phyloP scores from a whole-genome alignment of 1,284 basidiomycete genomes.

The Ustilago tritici region DNA sequence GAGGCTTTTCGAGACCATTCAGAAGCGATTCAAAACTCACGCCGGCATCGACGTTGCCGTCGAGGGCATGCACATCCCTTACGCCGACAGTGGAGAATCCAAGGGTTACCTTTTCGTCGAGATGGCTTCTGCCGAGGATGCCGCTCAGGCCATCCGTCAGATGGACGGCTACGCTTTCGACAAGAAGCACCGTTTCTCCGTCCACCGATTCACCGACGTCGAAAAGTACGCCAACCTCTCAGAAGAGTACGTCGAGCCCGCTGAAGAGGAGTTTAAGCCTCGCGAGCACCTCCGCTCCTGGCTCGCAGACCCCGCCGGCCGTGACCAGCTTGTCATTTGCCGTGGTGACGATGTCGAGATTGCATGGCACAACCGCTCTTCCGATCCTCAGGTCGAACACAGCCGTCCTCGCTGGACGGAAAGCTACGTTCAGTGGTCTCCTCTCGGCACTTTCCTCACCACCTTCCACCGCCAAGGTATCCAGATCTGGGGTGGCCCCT shows the following conservation, averaged over 20 bases:
- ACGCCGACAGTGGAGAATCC: constrained; percentile 67
- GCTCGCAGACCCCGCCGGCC: constrained; percentile 89
- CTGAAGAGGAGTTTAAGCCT: constrained; percentile 82
- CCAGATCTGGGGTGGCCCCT: constrained; percentile 91
- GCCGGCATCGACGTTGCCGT: constrained; percentile 68
- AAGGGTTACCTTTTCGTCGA: constrained; percentile 85
- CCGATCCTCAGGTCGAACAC: constrained; percentile 84
- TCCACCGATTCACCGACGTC: constrained; percentile 93
- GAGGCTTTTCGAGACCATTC: constrained; percentile 70
- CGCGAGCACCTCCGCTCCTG: constrained; percentile 96
- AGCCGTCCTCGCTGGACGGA: constrained; percentile 88
- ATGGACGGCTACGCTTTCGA: constrained; percentile 92
- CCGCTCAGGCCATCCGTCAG: constrained; percentile 80
- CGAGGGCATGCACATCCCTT: constrained; percentile 70
- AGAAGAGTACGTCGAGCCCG: constrained; percentile 85
- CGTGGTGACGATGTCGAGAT: constrained; percentile 91
- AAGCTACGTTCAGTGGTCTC: constrained; percentile 97
- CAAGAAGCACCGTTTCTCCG: constrained; percentile 87
- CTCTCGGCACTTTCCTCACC: constrained; percentile 90
- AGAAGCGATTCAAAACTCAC: constrained; percentile 70
- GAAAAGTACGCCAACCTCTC: constrained; percentile 85
- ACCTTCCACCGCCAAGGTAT: constrained; percentile 96
- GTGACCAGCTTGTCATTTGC: constrained; percentile 96
- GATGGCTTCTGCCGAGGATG: constrained; percentile 83
- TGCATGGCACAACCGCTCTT: constrained; percentile 92